Base-by-base conservation (phyloP, 768 basidiomycete species). In the Hypholoma sublateritium region DNA sequence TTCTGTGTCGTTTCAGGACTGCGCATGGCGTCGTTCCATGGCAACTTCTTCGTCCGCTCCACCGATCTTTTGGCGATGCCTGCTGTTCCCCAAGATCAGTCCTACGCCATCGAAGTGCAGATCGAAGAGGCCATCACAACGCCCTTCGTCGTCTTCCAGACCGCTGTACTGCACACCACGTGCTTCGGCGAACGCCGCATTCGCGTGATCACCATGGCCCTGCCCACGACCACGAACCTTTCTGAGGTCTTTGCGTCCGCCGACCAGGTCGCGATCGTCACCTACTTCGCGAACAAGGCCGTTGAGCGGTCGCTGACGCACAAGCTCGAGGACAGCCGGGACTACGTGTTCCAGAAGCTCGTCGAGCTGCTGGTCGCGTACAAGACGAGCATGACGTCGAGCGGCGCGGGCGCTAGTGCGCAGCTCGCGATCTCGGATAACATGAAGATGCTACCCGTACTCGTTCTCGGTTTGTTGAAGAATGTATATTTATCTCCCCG, bases 41-140 rank as follows among this genome's bases (percentile, higher is more conserved):
- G 96, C 59, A 98, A 98, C 77, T 97, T 98, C 79, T 98, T 98
- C 69, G 93, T 97, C 55, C 88, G 96, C 51, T 97, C 95, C 21
- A 98, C 96, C 19, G 96, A 98, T 73, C 83, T 98, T 4, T 82
- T 98, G 35, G 93, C 96, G 3, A 91, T 98, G 82, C 95, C 96
- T 2, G 89, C 94, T 7, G 95, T 98, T n/a, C 94, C 96, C 14
- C 86, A 91, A 65, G 95, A 98, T 66, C 92, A 97, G 70, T 94
- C 91, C 16, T 98, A 98, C 70, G 89, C 89, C 11, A 95, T 98
- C 65, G 96, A 98, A 70, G 79, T 98, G 11, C 90, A 95, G 69
- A 92, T 98, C 60, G 96, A 98, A 70, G 96, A 98, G 70, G 89
- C 90, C 35, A 82, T 98, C 62, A 93, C 89, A 0, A 79, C 89